Base-by-base conservation (phyloP, 345 rosid species). In the Barbarea vulgaris region DNA sequence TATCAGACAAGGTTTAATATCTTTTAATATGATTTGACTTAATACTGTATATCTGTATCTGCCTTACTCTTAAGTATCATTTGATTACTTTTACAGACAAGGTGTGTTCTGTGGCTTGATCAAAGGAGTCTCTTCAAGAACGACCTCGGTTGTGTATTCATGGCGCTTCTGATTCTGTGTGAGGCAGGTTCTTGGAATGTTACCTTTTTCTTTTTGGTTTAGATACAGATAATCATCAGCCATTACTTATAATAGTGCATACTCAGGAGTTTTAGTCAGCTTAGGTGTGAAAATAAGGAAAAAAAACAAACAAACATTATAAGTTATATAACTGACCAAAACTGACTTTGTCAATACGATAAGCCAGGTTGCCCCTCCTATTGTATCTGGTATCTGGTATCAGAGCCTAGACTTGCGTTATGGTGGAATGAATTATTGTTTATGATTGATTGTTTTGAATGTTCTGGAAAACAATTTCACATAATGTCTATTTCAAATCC, bases 1-100 rank as follows among this genome's bases (percentile, higher is more conserved):
- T 82, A 82, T 83, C 37, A 87, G 85, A 78, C 98, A 90, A 89
- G 99, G 99, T 95, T 15, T 34, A 13, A 4, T 19, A 39, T 52
- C 63, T 1, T 2, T n/a, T 3, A 53, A 42, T 9, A 21, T 22
- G 27, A 56, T 17, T 6, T 56, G 74, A 80, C 72, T 54, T 42
- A 25, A 65, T 70, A 31, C n/a, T 24, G 52, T 51, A 24, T 51
- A 33, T 48, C 7, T 39, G 30, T 13, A 27, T 22, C 5, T 48
- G 27, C 7, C 9, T 5, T 27, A 46, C 21, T 37, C 69, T 67
- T 67, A 27, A 62, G 18, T 37, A 28, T 28, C 31, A 60, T 51
- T 51, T 67, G 25, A 25, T 77, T 75, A 3, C 13, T 22, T 69
- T 73, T 76, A 41, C 88, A 88, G 93, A 89, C 62, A 89, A 89